phyloP scores from a whole-genome alignment of 2,329 filamentous ascomycete species.

The Talaromyces sp. region DNA sequence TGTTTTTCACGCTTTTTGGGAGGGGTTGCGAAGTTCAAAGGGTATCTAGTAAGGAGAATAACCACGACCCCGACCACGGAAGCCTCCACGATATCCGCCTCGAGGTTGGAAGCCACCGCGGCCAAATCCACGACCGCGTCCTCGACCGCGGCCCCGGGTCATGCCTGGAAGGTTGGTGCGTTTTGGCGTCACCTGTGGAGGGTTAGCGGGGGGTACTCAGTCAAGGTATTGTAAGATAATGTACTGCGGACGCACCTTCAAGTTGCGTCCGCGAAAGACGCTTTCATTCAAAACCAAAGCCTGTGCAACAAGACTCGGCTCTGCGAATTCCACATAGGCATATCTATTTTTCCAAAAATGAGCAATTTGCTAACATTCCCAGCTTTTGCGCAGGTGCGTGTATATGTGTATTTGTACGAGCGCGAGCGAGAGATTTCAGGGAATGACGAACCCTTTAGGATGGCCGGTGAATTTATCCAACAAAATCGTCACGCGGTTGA shows the following conservation, averaged over 20 bases:
- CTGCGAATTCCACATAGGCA: slow-evolving; percentile 97
- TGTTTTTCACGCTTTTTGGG: not conserved
- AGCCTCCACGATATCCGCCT: slow-evolving; percentile 57
- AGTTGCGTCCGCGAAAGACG: slow-evolving; percentile 85
- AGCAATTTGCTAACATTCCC: not conserved
- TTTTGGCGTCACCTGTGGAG: slow-evolving; percentile 70
- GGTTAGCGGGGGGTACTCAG: slow-evolving; percentile 13
- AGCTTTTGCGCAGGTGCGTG: not conserved
- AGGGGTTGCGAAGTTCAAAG: not conserved
- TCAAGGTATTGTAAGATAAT: not conserved
- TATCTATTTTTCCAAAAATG: slow-evolving; percentile 58
- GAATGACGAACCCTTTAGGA: slow-evolving; percentile 79
- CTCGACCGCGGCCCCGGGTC: slow-evolving; percentile 63
- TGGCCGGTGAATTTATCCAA: slow-evolving; percentile 98
- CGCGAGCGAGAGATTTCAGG: not conserved
- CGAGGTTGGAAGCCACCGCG: slow-evolving; percentile 42
- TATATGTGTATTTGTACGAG: not conserved
- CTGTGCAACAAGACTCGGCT: slow-evolving; percentile 86
- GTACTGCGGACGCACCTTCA: slow-evolving; percentile 64
- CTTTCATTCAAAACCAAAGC: slow-evolving; percentile 95
- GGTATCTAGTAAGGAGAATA: slow-evolving; percentile 40
- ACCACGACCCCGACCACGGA: slow-evolving; percentile 42
- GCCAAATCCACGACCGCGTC: slow-evolving; percentile 47
- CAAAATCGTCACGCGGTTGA: slow-evolving; percentile 96
- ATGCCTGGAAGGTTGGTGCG: slow-evolving; percentile 95